Percentiles rank a stretch among this genome's conserved stretches.
phyloP scores from a whole-genome alignment of 306 rosid genomes.

The Ormosia semicastrata region DNA sequence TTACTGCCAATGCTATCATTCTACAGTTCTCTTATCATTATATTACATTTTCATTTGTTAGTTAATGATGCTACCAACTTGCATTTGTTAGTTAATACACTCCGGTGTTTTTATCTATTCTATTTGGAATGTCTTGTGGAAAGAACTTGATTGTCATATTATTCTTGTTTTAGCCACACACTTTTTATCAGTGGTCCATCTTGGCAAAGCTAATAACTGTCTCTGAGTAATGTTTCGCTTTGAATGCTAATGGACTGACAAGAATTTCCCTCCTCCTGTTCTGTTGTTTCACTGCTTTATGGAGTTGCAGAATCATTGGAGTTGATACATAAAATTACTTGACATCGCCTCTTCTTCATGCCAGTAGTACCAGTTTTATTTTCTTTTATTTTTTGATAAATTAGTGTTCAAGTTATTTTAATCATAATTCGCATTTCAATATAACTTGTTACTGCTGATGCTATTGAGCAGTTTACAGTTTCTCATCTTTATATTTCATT shows the following conservation, averaged over 20 bases:
- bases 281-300: slow-evolving; percentile 34
- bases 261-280: slow-evolving; percentile 36
- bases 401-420: too few relatives aligned
- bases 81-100: background rate
- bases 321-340: slow-evolving; percentile 35
- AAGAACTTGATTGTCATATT: background rate
- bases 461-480: background rate
- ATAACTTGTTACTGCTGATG: background rate
- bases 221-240: slow-evolving; percentile 42
- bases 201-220: slow-evolving; percentile 68
- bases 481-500: background rate
- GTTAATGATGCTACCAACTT: background rate
- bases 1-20: background rate
- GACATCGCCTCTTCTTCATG: background rate
- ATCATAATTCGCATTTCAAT: background rate
- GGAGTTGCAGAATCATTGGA: slow-evolving; percentile 44
- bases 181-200: slow-evolving; percentile 49
- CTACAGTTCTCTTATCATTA: background rate
- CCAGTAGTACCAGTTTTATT: background rate
- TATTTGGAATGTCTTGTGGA: background rate
- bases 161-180: background rate
- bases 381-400: background rate
- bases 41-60: background rate
- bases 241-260: slow-evolving; percentile 64
- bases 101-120: background rate